Evolutionary conservation across 169 alveolate species (phyloP), one percentile per base, ranked within the genome.

Genomic region (Plasmodium cynomolgi): DNA sequence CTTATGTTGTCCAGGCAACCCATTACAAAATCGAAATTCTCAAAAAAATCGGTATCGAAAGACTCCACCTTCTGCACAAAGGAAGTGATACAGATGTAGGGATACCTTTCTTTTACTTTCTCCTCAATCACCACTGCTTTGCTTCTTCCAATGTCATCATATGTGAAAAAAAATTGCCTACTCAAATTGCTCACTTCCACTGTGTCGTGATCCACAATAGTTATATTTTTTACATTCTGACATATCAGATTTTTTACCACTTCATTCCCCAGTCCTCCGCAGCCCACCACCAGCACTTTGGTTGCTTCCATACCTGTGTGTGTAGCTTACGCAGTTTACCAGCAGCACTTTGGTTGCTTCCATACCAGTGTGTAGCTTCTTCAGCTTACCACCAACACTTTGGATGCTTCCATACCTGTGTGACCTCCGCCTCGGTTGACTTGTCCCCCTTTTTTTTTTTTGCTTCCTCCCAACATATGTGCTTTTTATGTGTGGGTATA

Each of bases 251-350:
- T 91, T 58, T 94, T 96, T 58, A 96, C 74, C 17, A 96, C 92
- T 72, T 96, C 97, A 56, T 96, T 94, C 0, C 97, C 97, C 68
- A 94, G 68, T 1, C 96, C 96, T 2, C 96, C 96, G 15, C 95
- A 93, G 23, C 96, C 96, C 1, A 94, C 92, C 26, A 94, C 88
- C 34, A 94, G 34, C n/a, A 94, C 81, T 39, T 94, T 94, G 37
- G 50, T 33, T 26, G 6, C 7, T 29, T 47, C 84, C 6, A 80
- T 23, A 9, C 4, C 73, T 1, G 37, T 68, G 37, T 33, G 54
- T 15, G 44, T 2, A 17, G 17, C n/a, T 41, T 34, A 6, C 7
- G 6, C 81, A 33, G 9, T 1, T 56, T 5, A 39, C 11, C 58
- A 7, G 11, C 58, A 5, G 5, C 11, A 7, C 58, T 44, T 44